Base-by-base conservation (phyloP, 768 basidiomycete genomes). In the Tricholoma terreum region DNA sequence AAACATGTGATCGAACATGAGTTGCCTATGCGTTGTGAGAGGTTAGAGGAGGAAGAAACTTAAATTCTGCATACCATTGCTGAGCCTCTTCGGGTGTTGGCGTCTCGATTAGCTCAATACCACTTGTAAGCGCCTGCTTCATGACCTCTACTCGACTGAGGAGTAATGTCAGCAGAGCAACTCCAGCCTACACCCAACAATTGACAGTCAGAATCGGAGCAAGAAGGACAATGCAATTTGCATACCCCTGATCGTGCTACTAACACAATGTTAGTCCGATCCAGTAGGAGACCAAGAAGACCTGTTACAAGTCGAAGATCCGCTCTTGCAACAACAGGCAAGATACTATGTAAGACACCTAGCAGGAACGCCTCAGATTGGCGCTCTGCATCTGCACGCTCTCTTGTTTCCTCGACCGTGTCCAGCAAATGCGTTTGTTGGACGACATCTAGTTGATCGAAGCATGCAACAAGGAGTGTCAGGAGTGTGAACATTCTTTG, bases 141-240 rank as follows among this genome's bases (percentile, higher is more conserved):
- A 98, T 87, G 15, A 91, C 83, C 71, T 94, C 92, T n/a, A 94
- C 96, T 22, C 93, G 87, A 61, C 90, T 94, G 54, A 98, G 77
- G 71, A 98, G 88, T 45, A 95, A 78, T 0, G 94, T 98, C 59
- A 98, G 77, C 51, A 98, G 79, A 2, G 93, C 92, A 24, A 98
- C 77, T 34, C 95, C 97, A 55, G 97, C 94, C 94, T 98, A 50
- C 34, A 15, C 10, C 11, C 9, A 10, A 6, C 4, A 45, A 45
- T 14, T 22, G n/a, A 45, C 9, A 17, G 46, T 49, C 8, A 49
- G 30, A 4, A 17, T 17, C 8, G 17, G 22, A 17, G 30, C 42
- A 15, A 40, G 17, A 19, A 22, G 22, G 24, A 43, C 19, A 38
- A 50, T 36, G 22, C 42, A 43, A 59, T 17, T 56, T 64, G 72